Evolutionary conservation across 805 yeast genomes (phyloP), one percentile per base, ranked within the genome.

Genomic region (Candida glaebosa): DNA sequence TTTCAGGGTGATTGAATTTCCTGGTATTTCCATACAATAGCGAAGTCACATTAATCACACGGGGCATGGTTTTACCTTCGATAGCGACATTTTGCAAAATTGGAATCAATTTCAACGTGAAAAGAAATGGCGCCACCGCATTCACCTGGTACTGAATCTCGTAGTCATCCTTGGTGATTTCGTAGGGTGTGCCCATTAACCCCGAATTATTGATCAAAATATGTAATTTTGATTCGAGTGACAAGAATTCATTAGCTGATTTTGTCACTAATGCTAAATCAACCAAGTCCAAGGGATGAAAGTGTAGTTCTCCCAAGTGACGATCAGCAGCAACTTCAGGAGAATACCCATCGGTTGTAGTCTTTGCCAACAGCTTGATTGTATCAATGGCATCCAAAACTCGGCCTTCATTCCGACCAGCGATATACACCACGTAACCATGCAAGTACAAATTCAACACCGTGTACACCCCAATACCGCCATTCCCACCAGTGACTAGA

Each of bases 261-360:
- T 37, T 41, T 8, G 44, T 56, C 15, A 63, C 58, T 1, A 60
- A 49, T 6, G 43, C 39, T n/a, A 64, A 47, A 45, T 54, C 76
- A 19, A 76, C 50, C 42, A 85, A 62, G 57, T 85, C 90, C 41
- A 79, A 51, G 39, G 79, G 76, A 9, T 83, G 46, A 44, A 64
- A 75, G 41, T 67, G 62, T 17, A 84, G 57, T 38, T 72, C 73
- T 0, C 90, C 89, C 16, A 76, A 48, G 33, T 43, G 54, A 26
- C 70, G 56, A 2, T 40, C 10, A 1, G 39, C 17, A 18, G 34
- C 28, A 48, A 46, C 44, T 47, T 48, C 36, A 42, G 43, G 31
- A 3, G 42, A 18, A 12, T 37, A 35, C 6, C 39, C 15, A 2
- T 30, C 46, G 3, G 24, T 31, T 40, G 72, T 51, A 7, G 37